Conservation (phyloP, 2,329 filamentous ascomycete genomes). For the Cercospora sp. region DNA sequence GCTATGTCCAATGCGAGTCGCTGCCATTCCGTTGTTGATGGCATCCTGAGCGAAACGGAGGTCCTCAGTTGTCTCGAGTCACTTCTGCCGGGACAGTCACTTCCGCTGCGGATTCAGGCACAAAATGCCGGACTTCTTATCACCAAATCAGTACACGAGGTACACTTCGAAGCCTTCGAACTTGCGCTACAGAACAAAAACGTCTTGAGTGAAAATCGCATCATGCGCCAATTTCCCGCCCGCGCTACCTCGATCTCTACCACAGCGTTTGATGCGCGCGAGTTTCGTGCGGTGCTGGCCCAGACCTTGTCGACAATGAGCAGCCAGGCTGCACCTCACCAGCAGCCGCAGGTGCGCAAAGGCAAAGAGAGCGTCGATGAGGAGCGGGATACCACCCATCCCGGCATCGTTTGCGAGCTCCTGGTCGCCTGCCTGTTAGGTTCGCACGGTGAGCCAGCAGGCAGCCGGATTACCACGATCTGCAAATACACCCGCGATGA, state of each 20-base stretch:
- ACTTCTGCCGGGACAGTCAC: background rate
- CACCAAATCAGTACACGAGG: constrained; percentile 27
- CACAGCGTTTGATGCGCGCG: constrained; percentile 34
- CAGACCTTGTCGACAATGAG: constrained; percentile 27
- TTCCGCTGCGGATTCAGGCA: constrained; percentile 17
- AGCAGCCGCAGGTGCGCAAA: constrained; percentile 46
- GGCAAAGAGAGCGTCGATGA: constrained; percentile 54
- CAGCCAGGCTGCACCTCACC: constrained; percentile 17
- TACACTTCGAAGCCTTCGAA: constrained; percentile 63
- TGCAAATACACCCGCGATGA: constrained; percentile 65
- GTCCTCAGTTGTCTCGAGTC: background rate
- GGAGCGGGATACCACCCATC: constrained; percentile 59
- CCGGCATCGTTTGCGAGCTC: constrained; percentile 59
- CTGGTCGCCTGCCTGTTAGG: constrained; percentile 43
- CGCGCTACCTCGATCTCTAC: constrained; percentile 46
- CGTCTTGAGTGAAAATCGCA: constrained; percentile 54
- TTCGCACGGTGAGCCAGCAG: constrained; percentile 1
- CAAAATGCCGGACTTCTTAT: constrained; percentile 33
- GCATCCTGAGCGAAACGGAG: constrained; percentile 6
- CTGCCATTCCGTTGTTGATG: constrained; percentile 8
- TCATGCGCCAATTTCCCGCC: constrained; percentile 63
- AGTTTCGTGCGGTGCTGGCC: constrained; percentile 22
- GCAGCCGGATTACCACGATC: constrained; percentile 34
- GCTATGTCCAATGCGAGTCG: background rate
- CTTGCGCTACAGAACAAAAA: constrained; percentile 55